phyloP scores from a whole-genome alignment of 306 rosid species.

The Medicago truncatula region MtrunA17r5.0-ANR NC_053044.1:35747501-35748000 shows the following conservation, averaged over 20 bases:
- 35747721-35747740: neutral
- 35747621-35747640: no score
- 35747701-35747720: neutral
- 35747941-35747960: neutral
- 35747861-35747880: conserved; percentile 35
- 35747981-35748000: no score
- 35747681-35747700: neutral
- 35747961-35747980: no score
- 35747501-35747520: neutral
- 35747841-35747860: conserved; percentile 39
- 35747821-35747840: conserved; percentile 56
- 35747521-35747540: neutral
- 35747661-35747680: neutral
- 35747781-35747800: conserved; percentile 57
- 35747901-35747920: conserved; percentile 42
- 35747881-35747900: conserved; percentile 16
- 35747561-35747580: no score
- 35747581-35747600: no score
- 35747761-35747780: conserved; percentile 6
- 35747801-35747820: conserved; percentile 60
- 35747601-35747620: no score
- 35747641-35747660: neutral
- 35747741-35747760: neutral
- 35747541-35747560: no score
- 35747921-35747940: conserved; percentile 9